A percentile compares a stretch with the other conserved stretches of the same genome.
Evolutionary conservation across 176 grass and related monocot species (phyloP).

Genomic region (Triticum monococcum): DNA sequence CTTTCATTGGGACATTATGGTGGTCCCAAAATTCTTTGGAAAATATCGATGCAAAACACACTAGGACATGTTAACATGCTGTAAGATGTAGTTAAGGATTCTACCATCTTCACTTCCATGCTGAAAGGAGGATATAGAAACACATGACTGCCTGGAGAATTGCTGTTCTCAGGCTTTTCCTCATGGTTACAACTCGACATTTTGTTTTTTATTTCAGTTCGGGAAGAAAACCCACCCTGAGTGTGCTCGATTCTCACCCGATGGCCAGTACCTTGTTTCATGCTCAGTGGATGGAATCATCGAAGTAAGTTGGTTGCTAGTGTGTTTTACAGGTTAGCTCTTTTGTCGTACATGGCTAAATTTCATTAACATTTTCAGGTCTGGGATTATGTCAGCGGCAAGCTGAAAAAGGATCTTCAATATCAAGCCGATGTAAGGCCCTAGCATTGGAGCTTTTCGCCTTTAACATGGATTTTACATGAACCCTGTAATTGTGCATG

Average conservation of each 20-base stretch:
- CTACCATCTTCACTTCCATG: not conserved
- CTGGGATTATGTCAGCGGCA: constrained; percentile 97
- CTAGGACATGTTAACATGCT: not conserved
- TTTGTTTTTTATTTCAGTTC: constrained; percentile 61
- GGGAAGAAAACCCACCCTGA: constrained; percentile 99
- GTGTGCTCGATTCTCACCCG: constrained; percentile 96
- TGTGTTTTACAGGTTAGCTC: constrained; percentile 17
- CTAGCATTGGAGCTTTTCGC: not conserved
- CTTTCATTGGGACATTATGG: not conserved
- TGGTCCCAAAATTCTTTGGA: not conserved
- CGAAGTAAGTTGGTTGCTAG: constrained; percentile 61
- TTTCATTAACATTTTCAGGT: constrained; percentile 53
- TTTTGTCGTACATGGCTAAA: constrained; percentile 23
- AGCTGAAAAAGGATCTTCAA: constrained; percentile 99
- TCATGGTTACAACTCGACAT: not conserved
- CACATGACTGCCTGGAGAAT: constrained; percentile 1
- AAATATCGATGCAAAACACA: not conserved
- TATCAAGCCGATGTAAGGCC: constrained; percentile 93
- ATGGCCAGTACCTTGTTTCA: constrained; percentile 98
- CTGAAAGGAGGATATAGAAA: constrained; percentile 4
- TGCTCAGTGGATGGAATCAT: constrained; percentile 95
- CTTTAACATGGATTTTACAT: constrained; percentile 17
- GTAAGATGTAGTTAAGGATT: constrained; percentile 22
- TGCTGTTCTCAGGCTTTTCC: not conserved
- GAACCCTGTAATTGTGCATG: not conserved